Percentiles rank a stretch among this genome's conserved stretches.
phyloP scores from a whole-genome alignment of 106 monocot genomes.

The Ottelia alismoides region DNA sequence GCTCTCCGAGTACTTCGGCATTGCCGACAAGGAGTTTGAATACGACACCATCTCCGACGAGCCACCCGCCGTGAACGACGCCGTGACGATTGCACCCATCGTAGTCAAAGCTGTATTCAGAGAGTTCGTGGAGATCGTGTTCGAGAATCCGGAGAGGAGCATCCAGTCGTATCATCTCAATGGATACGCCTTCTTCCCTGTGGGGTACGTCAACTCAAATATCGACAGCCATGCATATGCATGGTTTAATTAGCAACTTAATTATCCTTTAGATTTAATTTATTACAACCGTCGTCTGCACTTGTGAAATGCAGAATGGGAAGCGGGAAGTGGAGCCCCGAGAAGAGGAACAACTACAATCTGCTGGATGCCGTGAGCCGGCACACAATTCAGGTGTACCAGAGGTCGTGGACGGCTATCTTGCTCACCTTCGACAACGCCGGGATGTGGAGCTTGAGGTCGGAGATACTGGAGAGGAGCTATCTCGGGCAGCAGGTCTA shows the following conservation, averaged over 20 bases:
- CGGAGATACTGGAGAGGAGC: slow-evolving; percentile 31
- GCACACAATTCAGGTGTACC: slow-evolving; percentile 60
- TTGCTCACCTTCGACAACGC: slow-evolving; percentile 49
- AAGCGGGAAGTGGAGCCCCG: slow-evolving; percentile 34
- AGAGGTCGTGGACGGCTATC: slow-evolving; percentile 49
- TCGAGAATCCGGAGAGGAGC: slow-evolving; percentile 43
- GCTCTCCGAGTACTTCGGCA: slow-evolving; percentile 36
- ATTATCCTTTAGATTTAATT: not conserved
- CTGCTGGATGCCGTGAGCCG: slow-evolving; percentile 45
- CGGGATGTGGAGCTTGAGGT: slow-evolving; percentile 60
- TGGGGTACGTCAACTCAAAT: no score
- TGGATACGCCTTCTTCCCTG: slow-evolving; percentile 59
- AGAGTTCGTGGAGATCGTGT: slow-evolving; percentile 43
- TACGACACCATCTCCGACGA: slow-evolving; percentile 25
- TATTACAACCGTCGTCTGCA: not conserved
- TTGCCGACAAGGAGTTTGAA: slow-evolving; percentile 13
- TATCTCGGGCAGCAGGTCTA: slow-evolving; percentile 70
- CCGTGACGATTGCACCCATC: slow-evolving; percentile 9
- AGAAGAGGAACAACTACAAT: slow-evolving; percentile 36
- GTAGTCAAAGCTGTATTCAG: slow-evolving; percentile 31
- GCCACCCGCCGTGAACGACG: slow-evolving; percentile 1
- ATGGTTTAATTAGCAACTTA: not conserved
- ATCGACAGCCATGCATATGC: no score
- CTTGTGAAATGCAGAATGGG: slow-evolving; percentile 39
- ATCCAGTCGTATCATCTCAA: slow-evolving; percentile 41